Percentiles rank a stretch among this genome's conserved stretches.
Conservation (phyloP, 2,329 filamentous ascomycete species). For the Stagonosporopsis cucurbitacearum region DNA sequence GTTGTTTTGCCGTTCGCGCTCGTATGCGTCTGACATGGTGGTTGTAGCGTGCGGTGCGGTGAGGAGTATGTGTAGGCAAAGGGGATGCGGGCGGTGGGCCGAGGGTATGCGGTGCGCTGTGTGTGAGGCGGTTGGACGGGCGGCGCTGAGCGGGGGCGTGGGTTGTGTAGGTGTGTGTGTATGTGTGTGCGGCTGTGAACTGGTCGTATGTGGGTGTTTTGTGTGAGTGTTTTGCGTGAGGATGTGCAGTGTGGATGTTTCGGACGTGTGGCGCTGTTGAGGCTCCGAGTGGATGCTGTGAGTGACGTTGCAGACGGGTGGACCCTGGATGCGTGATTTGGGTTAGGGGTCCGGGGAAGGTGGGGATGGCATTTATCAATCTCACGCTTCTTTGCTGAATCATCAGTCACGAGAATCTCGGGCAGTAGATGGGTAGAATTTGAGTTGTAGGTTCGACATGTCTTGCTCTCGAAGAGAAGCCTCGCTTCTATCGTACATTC, state of each 20-base stretch:
- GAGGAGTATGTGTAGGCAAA: neutral
- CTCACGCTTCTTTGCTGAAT: neutral
- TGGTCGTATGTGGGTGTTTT: no score
- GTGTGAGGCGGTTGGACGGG: no score
- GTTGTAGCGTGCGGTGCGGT: neutral
- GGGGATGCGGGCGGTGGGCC: neutral
- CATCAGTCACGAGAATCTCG: no score
- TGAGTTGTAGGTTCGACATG: neutral
- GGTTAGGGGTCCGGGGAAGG: constrained; percentile 8
- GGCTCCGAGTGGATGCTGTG: constrained; percentile 10
- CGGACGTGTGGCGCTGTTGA: neutral
- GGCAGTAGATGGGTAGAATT: no score
- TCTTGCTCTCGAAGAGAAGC: neutral
- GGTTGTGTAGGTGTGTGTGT: neutral
- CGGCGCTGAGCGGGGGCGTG: no score
- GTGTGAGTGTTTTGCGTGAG: no score
- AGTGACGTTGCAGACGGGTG: constrained; percentile 7
- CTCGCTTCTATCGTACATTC: neutral
- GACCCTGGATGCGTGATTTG: constrained; percentile 5
- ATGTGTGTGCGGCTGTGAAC: neutral
- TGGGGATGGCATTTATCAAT: neutral
- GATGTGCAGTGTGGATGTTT: neutral
- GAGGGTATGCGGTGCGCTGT: neutral
- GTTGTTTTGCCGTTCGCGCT: constrained; percentile 84
- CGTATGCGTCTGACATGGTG: constrained; percentile 64